phyloP scores from a whole-genome alignment of 352 stramenopile genomes.

The Phytophthora sp. region DNA sequence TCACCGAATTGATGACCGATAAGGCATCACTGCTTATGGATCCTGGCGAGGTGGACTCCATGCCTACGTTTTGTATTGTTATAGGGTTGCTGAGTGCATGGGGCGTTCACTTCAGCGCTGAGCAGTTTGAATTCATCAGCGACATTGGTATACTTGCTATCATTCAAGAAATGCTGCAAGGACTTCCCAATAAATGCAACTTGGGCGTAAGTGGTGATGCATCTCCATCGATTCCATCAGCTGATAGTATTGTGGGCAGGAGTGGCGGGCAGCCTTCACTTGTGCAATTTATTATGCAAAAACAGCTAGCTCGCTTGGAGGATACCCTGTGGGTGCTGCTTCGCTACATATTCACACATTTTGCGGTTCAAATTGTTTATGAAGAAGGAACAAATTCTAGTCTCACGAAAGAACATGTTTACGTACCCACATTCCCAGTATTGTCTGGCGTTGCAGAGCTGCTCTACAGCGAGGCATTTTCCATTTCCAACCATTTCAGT shows the following conservation, averaged over 20 bases:
- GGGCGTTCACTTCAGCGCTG: constrained; percentile 40
- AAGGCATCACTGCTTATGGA: constrained; percentile 32
- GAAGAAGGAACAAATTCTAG: not conserved
- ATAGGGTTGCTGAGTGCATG: constrained; percentile 47
- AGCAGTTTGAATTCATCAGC: constrained; percentile 63
- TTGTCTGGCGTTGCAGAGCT: constrained; percentile 24
- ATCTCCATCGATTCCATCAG: not conserved
- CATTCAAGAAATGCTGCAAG: constrained; percentile 39
- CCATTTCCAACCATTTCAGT: constrained; percentile 22
- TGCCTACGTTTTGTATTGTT: constrained; percentile 29
- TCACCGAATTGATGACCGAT: constrained; percentile 45
- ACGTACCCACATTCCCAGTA: constrained; percentile 27
- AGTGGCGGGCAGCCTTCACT: constrained; percentile 6
- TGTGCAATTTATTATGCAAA: constrained; percentile 5
- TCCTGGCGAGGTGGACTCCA: constrained; percentile 1
- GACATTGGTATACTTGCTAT: constrained; percentile 50
- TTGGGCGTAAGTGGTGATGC: not conserved
- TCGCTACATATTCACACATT: constrained; percentile 48
- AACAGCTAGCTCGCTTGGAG: constrained; percentile 22
- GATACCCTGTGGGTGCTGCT: constrained; percentile 45
- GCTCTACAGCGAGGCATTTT: constrained; percentile 28
- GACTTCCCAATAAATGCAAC: constrained; percentile 6
- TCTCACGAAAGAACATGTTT: not conserved
- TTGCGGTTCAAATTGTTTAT: constrained; percentile 25
- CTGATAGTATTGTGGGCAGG: constrained; percentile 17